Evolutionary conservation across 2,329 filamentous ascomycete genomes (phyloP).

Genomic region (Penicillium palitans): DNA sequence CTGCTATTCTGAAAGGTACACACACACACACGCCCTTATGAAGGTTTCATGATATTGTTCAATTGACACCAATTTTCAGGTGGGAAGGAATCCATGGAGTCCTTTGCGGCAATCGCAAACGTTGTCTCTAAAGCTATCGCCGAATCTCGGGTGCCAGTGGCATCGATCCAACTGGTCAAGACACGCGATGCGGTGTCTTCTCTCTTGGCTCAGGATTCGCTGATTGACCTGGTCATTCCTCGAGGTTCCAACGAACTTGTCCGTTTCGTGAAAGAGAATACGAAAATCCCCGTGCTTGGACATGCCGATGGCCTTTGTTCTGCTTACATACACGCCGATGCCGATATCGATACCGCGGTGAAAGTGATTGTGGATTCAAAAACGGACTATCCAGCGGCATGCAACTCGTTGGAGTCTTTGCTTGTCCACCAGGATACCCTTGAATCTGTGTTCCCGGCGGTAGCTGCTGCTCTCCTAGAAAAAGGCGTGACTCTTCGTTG

Average conservation of each 20-base stretch:
- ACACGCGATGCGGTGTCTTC: constrained; percentile 87
- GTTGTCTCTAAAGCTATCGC: constrained; percentile 79
- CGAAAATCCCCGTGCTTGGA: constrained; percentile 91
- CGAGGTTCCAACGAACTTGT: constrained; percentile 89
- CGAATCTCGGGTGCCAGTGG: constrained; percentile 73
- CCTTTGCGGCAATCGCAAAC: constrained; percentile 86
- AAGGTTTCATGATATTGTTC: background rate
- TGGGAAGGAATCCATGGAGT: constrained; percentile 91
- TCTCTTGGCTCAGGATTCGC: constrained; percentile 78
- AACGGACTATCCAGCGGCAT: constrained; percentile 90
- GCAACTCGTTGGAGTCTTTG: constrained; percentile 90
- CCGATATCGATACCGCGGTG: constrained; percentile 68
- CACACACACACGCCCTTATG: constrained; percentile 3
- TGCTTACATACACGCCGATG: constrained; percentile 79
- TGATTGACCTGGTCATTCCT: constrained; percentile 94
- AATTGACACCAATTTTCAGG: constrained; percentile 50
- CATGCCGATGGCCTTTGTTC: constrained; percentile 93
- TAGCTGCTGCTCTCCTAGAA: constrained; percentile 71
- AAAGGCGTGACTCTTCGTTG: constrained; percentile 83
- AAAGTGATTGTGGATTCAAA: constrained; percentile 87
- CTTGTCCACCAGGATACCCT: constrained; percentile 76
- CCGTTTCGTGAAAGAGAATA: constrained; percentile 82
- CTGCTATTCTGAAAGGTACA: constrained; percentile 86
- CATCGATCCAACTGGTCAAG: constrained; percentile 88
- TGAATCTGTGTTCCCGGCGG: constrained; percentile 63